Conservation (phyloP, 768 basidiomycete genomes). For the Cyclocybe cylindracea region DNA sequence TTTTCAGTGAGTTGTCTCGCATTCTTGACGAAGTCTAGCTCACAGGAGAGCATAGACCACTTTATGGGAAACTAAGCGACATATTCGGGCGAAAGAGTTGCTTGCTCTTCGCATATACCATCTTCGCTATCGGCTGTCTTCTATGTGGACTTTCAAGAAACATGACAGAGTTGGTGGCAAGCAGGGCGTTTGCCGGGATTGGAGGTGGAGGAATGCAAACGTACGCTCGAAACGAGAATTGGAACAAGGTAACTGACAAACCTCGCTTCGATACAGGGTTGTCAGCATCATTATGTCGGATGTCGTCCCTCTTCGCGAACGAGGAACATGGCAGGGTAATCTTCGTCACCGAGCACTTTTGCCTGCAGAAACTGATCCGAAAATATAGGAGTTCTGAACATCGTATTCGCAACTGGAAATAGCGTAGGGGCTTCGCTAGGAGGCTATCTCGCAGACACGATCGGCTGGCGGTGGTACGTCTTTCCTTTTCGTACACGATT, state of each 20-base stretch:
- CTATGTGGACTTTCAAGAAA: constrained; percentile 54
- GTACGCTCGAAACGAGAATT: constrained; percentile 42
- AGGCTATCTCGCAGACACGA: constrained; percentile 59
- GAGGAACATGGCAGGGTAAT: constrained; percentile 72
- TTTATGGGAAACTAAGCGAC: constrained; percentile 67
- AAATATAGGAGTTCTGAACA: constrained; percentile 51
- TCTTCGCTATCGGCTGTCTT: constrained; percentile 56
- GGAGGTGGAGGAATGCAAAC: constrained; percentile 67
- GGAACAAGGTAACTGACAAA: too few species aligned
- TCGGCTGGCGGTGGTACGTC: constrained; percentile 66
- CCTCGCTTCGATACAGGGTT: constrained; percentile 34
- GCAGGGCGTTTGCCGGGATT: constrained; percentile 57
- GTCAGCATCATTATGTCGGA: constrained; percentile 70
- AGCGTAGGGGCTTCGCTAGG: constrained; percentile 64
- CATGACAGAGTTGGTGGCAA: constrained; percentile 54
- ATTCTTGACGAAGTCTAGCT: background rate
- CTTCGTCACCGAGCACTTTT: too few species aligned
- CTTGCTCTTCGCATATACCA: constrained; percentile 52
- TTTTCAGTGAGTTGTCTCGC: constrained; percentile 47
- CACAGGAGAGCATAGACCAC: constrained; percentile 38
- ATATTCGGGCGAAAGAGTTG: constrained; percentile 65
- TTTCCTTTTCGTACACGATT: background rate
- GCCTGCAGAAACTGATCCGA: background rate
- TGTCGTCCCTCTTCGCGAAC: constrained; percentile 57
- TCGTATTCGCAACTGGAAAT: constrained; percentile 59